These are phyloP conservation scores for Xylaria telfairii DNA, from an alignment of 495 filamentous ascomycete genomes.

Conservation along the genomic window DNA sequence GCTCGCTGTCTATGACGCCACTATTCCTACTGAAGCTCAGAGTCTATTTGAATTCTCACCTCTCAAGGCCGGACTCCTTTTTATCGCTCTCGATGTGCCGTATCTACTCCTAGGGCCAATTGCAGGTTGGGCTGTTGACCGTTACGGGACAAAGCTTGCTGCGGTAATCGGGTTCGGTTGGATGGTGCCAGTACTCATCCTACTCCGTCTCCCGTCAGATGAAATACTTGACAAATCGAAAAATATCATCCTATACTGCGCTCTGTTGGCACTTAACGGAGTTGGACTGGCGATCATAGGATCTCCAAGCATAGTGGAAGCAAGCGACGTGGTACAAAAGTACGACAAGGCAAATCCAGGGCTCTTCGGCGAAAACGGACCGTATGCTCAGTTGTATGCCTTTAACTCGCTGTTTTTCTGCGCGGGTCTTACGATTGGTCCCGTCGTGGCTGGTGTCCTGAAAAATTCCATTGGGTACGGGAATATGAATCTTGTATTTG, in stretches of 20 bases:
- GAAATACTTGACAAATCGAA: constrained; percentile 44
- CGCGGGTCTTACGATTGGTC: constrained; percentile 58
- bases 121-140: constrained; percentile 58
- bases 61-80: constrained; percentile 62
- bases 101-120: constrained; percentile 59
- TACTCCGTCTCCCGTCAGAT: constrained; percentile 56
- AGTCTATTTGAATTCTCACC: constrained; percentile 62
- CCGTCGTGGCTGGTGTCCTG: constrained; percentile 52
- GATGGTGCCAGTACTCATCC: constrained; percentile 54
- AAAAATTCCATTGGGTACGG: constrained; percentile 61
- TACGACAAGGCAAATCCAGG: constrained; percentile 49
- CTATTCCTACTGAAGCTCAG: constrained; percentile 59
- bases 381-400: constrained; percentile 65
- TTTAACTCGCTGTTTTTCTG: constrained; percentile 60
- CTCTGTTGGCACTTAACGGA: constrained; percentile 56
- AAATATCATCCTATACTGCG: constrained; percentile 47
- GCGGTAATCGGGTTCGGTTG: constrained; percentile 56
- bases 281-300: constrained; percentile 56
- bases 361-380: constrained; percentile 47
- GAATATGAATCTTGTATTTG: constrained; percentile 63
- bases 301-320: constrained; percentile 42
- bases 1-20: constrained; percentile 61
- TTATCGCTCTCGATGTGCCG: constrained; percentile 59
- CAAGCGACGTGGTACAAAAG: constrained; percentile 41
- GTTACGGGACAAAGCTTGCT: constrained; percentile 56